phyloP scores from a whole-genome alignment of 495 filamentous ascomycete species.

The Letharia lupina region DNA sequence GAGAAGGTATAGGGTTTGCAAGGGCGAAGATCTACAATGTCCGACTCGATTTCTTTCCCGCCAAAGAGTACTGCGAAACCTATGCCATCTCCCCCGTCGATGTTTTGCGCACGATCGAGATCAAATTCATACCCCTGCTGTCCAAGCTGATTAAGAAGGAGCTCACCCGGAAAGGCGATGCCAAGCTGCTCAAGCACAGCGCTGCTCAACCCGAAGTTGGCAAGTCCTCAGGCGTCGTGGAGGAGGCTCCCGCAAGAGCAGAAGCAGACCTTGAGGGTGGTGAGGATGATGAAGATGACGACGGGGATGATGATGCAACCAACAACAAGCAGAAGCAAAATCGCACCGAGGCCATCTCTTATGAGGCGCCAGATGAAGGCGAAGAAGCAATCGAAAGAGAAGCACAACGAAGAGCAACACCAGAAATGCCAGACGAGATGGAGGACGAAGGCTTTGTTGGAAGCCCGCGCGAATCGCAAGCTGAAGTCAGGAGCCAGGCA shows the following conservation, averaged over 20 bases:
- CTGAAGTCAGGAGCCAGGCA: conserved; percentile 40
- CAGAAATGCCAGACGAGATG: conserved; percentile 36
- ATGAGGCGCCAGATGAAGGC: conserved; percentile 85
- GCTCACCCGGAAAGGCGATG: conserved; percentile 64
- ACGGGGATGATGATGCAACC: conserved; percentile 80
- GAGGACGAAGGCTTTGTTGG: conserved; percentile 49
- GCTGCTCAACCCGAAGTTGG: conserved; percentile 77
- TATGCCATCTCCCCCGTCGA: conserved; percentile 75
- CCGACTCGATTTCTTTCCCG: conserved; percentile 72
- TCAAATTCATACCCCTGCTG: conserved; percentile 64
- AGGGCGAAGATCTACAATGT: conserved; percentile 81
- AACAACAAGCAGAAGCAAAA: conserved; percentile 65
- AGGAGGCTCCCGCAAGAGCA: conserved; percentile 43
- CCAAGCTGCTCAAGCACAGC: conserved; percentile 50
- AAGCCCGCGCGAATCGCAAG: conserved; percentile 37
- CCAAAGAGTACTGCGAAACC: conserved; percentile 69
- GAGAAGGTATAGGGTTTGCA: conserved; percentile 51
- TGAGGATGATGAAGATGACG: conserved; percentile 65
- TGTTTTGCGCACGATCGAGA: conserved; percentile 70
- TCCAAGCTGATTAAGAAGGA: conserved; percentile 61
- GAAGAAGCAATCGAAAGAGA: conserved; percentile 64
- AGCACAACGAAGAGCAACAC: conserved; percentile 45
- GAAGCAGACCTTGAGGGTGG: conserved; percentile 43
- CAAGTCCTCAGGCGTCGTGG: conserved; percentile 58
- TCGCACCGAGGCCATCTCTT: conserved; percentile 70